A percentile compares a stretch with the other conserved stretches of the same genome.
These are phyloP conservation scores for Lotus japonicus DNA, from an alignment of 306 rosid genomes.

Conservation along the genomic window DNA sequence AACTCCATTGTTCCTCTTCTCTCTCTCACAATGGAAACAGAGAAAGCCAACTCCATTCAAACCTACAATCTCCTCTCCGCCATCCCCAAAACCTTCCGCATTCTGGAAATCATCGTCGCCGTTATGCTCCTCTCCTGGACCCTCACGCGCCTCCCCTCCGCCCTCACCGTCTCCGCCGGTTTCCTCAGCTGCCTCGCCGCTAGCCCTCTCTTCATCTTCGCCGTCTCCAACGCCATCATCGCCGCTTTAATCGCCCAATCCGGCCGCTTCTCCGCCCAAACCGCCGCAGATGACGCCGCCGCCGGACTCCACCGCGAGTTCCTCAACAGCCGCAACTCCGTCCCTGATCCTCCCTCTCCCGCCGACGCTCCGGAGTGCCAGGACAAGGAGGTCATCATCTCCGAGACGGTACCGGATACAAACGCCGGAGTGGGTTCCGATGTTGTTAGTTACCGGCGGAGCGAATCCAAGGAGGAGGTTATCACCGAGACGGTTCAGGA, in stretches of 20 bases:
- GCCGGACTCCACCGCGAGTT: conserved; percentile 24
- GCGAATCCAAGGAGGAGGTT: conserved; percentile 54
- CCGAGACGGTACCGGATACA: conserved; percentile 20
- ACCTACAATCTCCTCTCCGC: conserved; percentile 26
- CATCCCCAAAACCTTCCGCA: conserved; percentile 46
- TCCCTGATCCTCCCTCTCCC: background rate
- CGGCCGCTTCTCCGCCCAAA: conserved; percentile 3
- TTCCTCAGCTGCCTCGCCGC: conserved; percentile 30
- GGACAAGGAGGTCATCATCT: conserved; percentile 56
- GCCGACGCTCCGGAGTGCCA: conserved; percentile 26
- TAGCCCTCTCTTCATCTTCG: conserved; percentile 70
- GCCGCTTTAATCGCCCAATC: conserved; percentile 58
- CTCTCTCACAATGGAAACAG: conserved; percentile 5
- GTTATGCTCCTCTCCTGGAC: conserved; percentile 47
- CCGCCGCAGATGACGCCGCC: background rate
- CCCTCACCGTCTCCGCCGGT: conserved; percentile 33
- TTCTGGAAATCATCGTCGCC: conserved; percentile 31
- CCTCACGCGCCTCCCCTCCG: conserved; percentile 61
- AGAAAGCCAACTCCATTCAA: conserved; percentile 22
- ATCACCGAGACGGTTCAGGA: no score
- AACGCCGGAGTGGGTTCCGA: background rate
- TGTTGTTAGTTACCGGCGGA: conserved; percentile 25
- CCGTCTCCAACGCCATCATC: conserved; percentile 68
- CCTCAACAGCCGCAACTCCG: conserved; percentile 2
- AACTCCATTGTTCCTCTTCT: background rate